phyloP scores from a whole-genome alignment of 306 rosid genomes.

The Pterocarpus macrocarpus region DNA sequence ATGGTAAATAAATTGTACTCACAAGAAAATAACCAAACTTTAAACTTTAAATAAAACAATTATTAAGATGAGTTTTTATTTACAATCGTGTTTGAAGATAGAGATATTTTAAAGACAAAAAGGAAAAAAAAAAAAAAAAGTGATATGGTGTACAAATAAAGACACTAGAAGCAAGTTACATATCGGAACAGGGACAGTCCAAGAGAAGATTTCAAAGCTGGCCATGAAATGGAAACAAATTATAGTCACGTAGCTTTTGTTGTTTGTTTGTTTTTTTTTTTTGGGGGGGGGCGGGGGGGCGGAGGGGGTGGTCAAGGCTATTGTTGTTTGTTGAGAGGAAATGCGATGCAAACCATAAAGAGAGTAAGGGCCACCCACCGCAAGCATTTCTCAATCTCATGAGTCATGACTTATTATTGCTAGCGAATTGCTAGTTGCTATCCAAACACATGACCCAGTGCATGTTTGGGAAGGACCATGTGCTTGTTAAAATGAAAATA shows the following conservation, averaged over 20 bases:
- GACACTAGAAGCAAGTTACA: background rate
- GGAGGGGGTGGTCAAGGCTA: too few relatives aligned
- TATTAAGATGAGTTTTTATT: too few relatives aligned
- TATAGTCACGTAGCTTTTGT: constrained; percentile 4
- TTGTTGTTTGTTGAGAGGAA: too few relatives aligned
- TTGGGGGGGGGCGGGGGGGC: constrained; percentile 1
- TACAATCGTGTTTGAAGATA: too few relatives aligned
- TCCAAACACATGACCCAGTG: background rate
- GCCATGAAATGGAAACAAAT: constrained; percentile 9
- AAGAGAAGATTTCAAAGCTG: constrained; percentile 22
- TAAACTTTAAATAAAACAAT: too few relatives aligned
- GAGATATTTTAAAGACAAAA: too few relatives aligned
- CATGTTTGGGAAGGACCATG: background rate
- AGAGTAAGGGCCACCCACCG: background rate
- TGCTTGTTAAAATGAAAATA: background rate
- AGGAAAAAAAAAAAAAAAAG: too few relatives aligned
- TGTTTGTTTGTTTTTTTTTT: background rate
- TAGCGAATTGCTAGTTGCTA: background rate
- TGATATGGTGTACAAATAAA: background rate
- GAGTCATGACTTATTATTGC: background rate
- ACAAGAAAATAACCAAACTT: too few relatives aligned
- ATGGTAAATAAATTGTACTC: too few relatives aligned
- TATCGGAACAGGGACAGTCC: constrained; percentile 26
- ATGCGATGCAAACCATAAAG: background rate
- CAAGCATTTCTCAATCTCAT: too few relatives aligned